Evolutionary conservation across 106 monocot genomes (phyloP).

Genomic region (Xerophyta viscosa): DNA sequence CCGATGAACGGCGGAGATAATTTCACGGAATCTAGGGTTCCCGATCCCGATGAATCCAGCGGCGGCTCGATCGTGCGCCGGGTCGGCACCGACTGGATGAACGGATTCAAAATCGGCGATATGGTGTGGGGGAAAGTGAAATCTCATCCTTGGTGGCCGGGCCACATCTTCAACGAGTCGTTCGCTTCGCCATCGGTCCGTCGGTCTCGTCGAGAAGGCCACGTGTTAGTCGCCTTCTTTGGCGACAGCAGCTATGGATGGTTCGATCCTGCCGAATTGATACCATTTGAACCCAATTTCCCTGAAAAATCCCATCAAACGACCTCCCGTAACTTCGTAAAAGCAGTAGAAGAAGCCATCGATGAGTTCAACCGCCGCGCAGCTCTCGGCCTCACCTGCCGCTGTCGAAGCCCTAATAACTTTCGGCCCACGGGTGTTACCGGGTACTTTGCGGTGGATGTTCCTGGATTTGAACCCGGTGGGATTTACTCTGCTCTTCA

Average conservation of each 20-base stretch:
- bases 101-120: constrained; percentile 54
- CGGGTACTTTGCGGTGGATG: constrained; percentile 51
- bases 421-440: constrained; percentile 28
- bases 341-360: constrained; percentile 70
- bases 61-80: background rate
- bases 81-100: constrained; percentile 16
- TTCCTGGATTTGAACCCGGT: constrained; percentile 45
- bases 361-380: constrained; percentile 54
- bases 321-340: constrained; percentile 29
- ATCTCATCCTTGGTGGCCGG: constrained; percentile 99
- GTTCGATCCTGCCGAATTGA: constrained; percentile 75
- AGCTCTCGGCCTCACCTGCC: constrained; percentile 59
- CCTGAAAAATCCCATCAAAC: constrained; percentile 58
- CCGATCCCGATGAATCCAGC: no score
- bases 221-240: constrained; percentile 81
- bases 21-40: no score
- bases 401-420: constrained; percentile 41
- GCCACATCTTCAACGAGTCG: constrained; percentile 64
- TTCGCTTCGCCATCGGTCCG: constrained; percentile 48
- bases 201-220: constrained; percentile 35
- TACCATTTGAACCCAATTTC: constrained; percentile 59
- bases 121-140: constrained; percentile 99
- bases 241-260: constrained; percentile 96
- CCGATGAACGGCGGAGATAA: no score
- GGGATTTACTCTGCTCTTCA: constrained; percentile 53